Evolutionary conservation across 371 early-diverging fungal genomes (phyloP).

Genomic region (Apophysomyces variabilis): DNA sequence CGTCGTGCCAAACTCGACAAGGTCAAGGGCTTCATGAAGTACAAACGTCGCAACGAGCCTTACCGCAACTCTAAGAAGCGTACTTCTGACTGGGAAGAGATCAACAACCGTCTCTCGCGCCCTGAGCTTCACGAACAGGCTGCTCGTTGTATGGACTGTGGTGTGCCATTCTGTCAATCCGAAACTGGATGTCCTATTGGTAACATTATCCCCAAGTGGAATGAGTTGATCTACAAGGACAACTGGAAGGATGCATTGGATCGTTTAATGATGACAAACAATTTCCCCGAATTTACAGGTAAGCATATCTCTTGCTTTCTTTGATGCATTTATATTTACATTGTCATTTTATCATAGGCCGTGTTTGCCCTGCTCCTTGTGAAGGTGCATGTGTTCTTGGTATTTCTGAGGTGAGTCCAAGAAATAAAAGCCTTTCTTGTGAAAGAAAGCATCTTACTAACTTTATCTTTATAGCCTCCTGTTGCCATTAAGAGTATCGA

Average conservation of each 20-base stretch:
- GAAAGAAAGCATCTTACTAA: no score
- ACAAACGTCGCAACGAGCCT: conserved; percentile 83
- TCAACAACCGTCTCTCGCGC: conserved; percentile 81
- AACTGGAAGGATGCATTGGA: conserved; percentile 95
- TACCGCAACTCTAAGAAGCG: conserved; percentile 88
- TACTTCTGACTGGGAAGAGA: conserved; percentile 90
- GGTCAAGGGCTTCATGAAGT: conserved; percentile 92
- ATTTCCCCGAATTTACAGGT: conserved; percentile 94
- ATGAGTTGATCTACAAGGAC: conserved; percentile 92
- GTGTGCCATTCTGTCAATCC: conserved; percentile 97
- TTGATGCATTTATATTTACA: neutral
- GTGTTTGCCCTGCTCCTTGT: conserved; percentile 94
- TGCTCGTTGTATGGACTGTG: conserved; percentile 97
- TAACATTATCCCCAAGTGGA: conserved; percentile 98
- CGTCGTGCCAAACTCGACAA: conserved; percentile 75
- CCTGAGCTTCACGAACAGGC: conserved; percentile 90
- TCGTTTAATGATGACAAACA: conserved; percentile 94
- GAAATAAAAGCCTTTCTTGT: no score
- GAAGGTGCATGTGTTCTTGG: conserved; percentile 91
- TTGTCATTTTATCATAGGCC: conserved; percentile 37
- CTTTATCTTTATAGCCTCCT: conserved; percentile 62
- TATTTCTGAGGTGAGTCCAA: conserved; percentile 53
- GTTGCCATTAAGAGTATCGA: conserved; percentile 97
- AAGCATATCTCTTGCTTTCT: conserved; percentile 6
- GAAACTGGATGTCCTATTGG: conserved; percentile 96